Evolutionary conservation across 305 asterid species (phyloP).

Genomic region (Fraxinus velutina): DNA sequence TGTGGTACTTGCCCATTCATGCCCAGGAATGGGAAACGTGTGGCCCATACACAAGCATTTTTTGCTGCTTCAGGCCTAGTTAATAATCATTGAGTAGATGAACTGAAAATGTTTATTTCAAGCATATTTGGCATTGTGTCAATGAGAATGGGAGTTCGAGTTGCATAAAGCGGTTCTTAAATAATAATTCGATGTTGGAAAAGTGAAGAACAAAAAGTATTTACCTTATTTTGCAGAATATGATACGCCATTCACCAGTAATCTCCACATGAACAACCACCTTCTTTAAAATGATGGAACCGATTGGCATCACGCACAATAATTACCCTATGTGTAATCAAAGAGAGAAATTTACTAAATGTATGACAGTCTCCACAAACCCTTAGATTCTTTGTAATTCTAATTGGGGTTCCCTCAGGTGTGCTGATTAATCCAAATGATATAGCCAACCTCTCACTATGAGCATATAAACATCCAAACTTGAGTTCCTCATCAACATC

Average conservation of each 20-base stretch:
- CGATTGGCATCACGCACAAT: conserved; percentile 52
- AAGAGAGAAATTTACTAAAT: conserved; percentile 44
- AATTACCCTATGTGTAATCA: conserved; percentile 34
- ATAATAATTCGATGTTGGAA: not conserved
- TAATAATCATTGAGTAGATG: not conserved
- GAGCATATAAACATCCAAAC: conserved; percentile 35
- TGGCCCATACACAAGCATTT: not conserved
- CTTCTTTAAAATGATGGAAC: conserved; percentile 54
- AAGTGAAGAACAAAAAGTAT: not conserved
- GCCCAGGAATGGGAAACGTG: not conserved
- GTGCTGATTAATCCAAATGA: conserved; percentile 45
- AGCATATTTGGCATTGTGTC: not conserved
- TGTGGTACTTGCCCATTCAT: not conserved
- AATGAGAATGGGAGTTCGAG: not conserved
- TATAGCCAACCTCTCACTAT: conserved; percentile 57
- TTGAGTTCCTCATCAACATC: conserved; percentile 53
- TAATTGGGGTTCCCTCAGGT: conserved; percentile 38
- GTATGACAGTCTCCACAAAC: conserved; percentile 58
- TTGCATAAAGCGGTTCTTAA: conserved; percentile 2
- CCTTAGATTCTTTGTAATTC: conserved; percentile 52
- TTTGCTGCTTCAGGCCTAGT: not conserved
- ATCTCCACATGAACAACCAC: conserved; percentile 60
- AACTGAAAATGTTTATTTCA: not conserved
- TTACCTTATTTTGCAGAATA: not conserved
- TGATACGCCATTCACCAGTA: conserved; percentile 39